These are phyloP conservation scores for Hypoxylon subgilvum DNA, from an alignment of 495 filamentous ascomycete genomes.

Conservation along the genomic window DNA sequence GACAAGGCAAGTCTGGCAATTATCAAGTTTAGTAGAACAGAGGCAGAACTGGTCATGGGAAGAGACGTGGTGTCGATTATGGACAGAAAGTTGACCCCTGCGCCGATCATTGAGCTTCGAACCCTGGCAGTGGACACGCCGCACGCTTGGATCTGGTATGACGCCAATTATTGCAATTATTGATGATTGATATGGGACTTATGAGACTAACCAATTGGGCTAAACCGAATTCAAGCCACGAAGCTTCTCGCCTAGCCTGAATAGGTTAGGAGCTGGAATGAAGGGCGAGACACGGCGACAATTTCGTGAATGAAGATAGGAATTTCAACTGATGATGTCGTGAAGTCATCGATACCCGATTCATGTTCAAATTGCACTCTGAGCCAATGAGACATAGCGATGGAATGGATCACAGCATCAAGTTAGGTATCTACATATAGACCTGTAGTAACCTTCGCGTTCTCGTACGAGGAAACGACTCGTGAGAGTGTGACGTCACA, in stretches of 20 bases:
- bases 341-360: constrained; percentile 30
- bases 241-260: constrained; percentile 1
- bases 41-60: background rate
- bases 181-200: too few species aligned
- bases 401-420: constrained; percentile 5
- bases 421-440: background rate
- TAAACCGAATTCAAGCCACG: background rate
- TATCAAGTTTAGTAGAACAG: background rate
- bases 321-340: constrained; percentile 17
- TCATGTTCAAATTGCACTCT: background rate
- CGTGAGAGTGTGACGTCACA: constrained; percentile 20
- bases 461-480: constrained; percentile 6
- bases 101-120: constrained; percentile 29
- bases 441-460: background rate
- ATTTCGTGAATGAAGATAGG: constrained; percentile 6
- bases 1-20: background rate
- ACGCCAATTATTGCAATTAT: too few species aligned
- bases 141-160: background rate
- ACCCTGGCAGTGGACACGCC: constrained; percentile 15
- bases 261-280: constrained; percentile 4
- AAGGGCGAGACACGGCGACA: background rate
- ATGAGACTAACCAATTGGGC: constrained; percentile 5
- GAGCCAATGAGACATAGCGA: constrained; percentile 12
- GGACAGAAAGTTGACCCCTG: constrained; percentile 26
- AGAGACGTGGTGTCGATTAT: background rate